Percentiles rank a stretch among this genome's conserved stretches.
These are phyloP conservation scores for Emericellopsis terricola DNA, from an alignment of 495 filamentous ascomycete genomes.

Conservation along the genomic window DNA sequence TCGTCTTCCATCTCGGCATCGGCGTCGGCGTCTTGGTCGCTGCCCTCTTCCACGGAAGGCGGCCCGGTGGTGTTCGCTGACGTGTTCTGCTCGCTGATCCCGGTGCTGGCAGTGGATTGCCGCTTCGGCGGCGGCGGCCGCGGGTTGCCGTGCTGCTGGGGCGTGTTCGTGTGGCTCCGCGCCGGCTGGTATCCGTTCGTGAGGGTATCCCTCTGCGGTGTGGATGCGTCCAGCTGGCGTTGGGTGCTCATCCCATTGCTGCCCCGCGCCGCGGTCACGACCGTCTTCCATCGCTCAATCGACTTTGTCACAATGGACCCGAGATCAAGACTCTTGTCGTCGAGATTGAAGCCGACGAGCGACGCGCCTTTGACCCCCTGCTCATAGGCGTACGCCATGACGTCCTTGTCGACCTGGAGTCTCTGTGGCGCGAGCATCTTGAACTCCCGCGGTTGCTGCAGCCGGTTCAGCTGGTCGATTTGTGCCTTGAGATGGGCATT, in stretches of 20 bases:
- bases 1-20: conserved; percentile 21
- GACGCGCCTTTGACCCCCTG: conserved; percentile 7
- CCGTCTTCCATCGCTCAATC: conserved; percentile 34
- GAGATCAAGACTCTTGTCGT: conserved; percentile 25
- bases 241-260: conserved; percentile 16
- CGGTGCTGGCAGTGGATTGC: conserved; percentile 3
- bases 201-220: conserved; percentile 3
- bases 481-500: conserved; percentile 52
- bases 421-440: conserved; percentile 44
- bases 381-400: conserved; percentile 18
- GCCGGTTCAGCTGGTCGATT: conserved; percentile 46
- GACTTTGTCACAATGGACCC: conserved; percentile 23
- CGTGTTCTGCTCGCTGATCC: conserved; percentile 4
- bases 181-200: conserved; percentile 3
- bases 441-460: conserved; percentile 57
- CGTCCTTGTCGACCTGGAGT: conserved; percentile 32
- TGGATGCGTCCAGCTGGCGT: conserved; percentile 12
- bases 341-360: conserved; percentile 19
- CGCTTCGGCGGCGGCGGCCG: conserved; percentile 3
- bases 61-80: conserved; percentile 1
- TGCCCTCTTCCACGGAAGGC: conserved; percentile 14
- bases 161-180: neutral
- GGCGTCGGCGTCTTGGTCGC: conserved; percentile 18
- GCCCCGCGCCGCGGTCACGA: conserved; percentile 21
- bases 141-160: conserved; percentile 6